Evolutionary conservation across 345 rosid genomes (phyloP).

Genomic region (Camelina laxa): DNA sequence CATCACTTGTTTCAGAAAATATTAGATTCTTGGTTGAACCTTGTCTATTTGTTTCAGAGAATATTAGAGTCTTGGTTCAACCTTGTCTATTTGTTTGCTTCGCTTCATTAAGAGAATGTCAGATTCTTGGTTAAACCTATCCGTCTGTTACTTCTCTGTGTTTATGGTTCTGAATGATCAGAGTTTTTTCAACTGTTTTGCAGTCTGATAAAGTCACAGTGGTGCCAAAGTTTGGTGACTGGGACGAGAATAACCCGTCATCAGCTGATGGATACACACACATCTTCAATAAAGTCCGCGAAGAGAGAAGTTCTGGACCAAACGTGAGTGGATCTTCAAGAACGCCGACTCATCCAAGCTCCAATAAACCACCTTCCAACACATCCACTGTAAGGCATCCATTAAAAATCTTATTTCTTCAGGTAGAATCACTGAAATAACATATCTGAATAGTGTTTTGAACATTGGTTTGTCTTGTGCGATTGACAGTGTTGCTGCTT

Average conservation of each 20-base stretch:
- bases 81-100: conserved; percentile 10
- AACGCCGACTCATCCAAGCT: conserved; percentile 45
- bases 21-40: background rate
- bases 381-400: conserved; percentile 55
- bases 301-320: conserved; percentile 65
- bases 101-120: background rate
- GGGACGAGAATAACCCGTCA: conserved; percentile 86
- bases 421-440: background rate
- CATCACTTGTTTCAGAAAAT: background rate
- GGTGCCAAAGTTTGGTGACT: conserved; percentile 90
- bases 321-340: conserved; percentile 54
- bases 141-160: background rate
- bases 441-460: background rate
- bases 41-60: background rate
- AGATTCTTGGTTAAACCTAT: background rate
- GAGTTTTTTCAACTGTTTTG: background rate
- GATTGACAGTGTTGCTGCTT: conserved; percentile 47
- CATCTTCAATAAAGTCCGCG: conserved; percentile 82
- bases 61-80: background rate
- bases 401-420: background rate
- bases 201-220: conserved; percentile 77
- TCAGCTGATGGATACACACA: conserved; percentile 89
- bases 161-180: background rate
- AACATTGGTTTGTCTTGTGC: conserved; percentile 1
- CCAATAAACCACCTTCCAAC: conserved; percentile 37